Base-by-base conservation (phyloP, 2,329 filamentous ascomycete genomes). In the Sporothrix dimorphospora region DNA sequence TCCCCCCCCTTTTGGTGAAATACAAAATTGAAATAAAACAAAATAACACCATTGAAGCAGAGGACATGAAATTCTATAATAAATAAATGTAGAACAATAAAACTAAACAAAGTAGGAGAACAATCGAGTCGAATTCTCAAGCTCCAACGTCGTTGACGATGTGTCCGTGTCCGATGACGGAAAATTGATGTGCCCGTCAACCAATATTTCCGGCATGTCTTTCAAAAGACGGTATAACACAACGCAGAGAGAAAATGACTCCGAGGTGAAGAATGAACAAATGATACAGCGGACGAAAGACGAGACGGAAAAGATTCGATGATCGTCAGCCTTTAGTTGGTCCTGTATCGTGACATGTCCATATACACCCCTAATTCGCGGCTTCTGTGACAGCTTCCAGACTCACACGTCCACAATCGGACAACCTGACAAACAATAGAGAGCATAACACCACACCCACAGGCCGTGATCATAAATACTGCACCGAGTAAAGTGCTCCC, bases 401-500 rank as follows among this genome's bases (percentile, higher is more conserved):
- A 45, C 38, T 27, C 21, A 21, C 30, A 1, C 16, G 14, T 55
- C 51, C 4, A 55, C 19, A n/a, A n/a, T 7, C 57, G 57, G 57
- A 40, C 57, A 42, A 7, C 34, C 38, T 21, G 12, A 9, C 4
- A 57, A 14, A 47, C 53, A 19, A 19, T 57, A 47, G 14, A 3
- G 16, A 34, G 2, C 24, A 42, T 21, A 24, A 66, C 21, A 68
- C 57, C 34, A 63, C 57, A 42, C 57, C 34, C 14, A n/a, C 57
- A 42, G 53, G 57, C 57, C 57, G 61, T 45, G 40, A 65, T 30
- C 40, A 45, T 11, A 65, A 55, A 12, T 69, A 49, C 49, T 40
- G n/a, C 49, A 24, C 34, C 53, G 51, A 47, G 40, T 70, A 70
- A n/a, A 70, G 68, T 70, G 53, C 68, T 70, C 68, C 68, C 68